Evolutionary conservation across 352 stramenopile genomes (phyloP).

Genomic region (Thalassiosira sp.): DNA sequence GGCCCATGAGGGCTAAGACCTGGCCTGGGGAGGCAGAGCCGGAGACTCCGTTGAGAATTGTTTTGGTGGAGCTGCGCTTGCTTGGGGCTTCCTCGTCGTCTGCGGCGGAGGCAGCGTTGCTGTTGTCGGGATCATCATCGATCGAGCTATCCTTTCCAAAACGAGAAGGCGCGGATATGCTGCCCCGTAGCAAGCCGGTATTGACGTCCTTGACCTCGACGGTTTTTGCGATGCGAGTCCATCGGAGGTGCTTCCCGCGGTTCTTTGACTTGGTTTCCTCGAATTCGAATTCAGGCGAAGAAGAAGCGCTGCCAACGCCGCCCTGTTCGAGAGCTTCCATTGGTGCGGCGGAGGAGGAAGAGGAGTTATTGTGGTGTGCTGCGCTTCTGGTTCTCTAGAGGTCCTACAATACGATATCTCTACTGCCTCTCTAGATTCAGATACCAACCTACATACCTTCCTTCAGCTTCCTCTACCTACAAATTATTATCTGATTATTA

Average conservation of each 20-base stretch:
- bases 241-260: constrained; percentile 48
- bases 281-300: background rate
- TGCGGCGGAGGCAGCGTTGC: background rate
- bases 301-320: background rate
- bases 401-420: no score
- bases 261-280: background rate
- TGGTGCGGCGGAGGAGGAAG: background rate
- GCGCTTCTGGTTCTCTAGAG: background rate
- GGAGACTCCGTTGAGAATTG: constrained; percentile 65
- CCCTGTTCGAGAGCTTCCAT: background rate
- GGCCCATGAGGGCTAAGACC: constrained; percentile 73
- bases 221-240: constrained; percentile 60
- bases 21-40: constrained; percentile 65
- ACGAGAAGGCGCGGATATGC: constrained; percentile 42
- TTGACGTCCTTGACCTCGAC: constrained; percentile 53
- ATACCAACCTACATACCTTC: no score
- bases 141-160: no score
- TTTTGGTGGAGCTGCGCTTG: constrained; percentile 28
- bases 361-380: background rate
- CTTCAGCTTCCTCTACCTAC: no score
- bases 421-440: no score
- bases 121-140: background rate
- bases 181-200: constrained; percentile 51
- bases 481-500: no score
- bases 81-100: background rate